phyloP scores from a whole-genome alignment of 1,284 basidiomycete genomes.

The Cystobasidiaceae sp. region DNA sequence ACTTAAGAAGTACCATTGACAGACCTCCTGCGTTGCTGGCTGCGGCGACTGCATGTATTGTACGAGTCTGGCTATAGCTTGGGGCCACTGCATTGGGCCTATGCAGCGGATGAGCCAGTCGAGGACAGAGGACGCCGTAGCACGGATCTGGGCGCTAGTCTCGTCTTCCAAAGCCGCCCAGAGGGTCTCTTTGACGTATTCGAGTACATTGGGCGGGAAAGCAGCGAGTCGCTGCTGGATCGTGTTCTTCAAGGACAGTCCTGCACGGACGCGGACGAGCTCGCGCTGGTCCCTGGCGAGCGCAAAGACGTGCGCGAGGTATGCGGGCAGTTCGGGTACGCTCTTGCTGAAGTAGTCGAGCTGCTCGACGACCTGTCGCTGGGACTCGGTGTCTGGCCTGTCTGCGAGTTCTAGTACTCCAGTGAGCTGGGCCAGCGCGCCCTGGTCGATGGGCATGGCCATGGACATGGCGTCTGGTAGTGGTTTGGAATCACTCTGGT shows the following conservation, averaged over 20 bases:
- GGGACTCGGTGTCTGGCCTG: slow-evolving; percentile 21
- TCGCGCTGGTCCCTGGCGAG: slow-evolving; percentile 73
- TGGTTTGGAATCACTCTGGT: no score
- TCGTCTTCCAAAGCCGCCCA: slow-evolving; percentile 73
- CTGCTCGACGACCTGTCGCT: slow-evolving; percentile 23
- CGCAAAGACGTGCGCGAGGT: slow-evolving; percentile 89
- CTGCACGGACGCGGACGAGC: slow-evolving; percentile 90
- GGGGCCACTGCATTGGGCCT: slow-evolving; percentile 76
- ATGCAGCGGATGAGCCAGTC: slow-evolving; percentile 75
- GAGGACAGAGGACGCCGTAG: slow-evolving; percentile 84
- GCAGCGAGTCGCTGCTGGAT: slow-evolving; percentile 55
- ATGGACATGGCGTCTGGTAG: no score
- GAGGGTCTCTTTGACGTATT: slow-evolving; percentile 76
- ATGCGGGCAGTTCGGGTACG: slow-evolving; percentile 88
- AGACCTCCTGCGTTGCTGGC: slow-evolving; percentile 74
- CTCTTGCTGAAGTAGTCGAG: slow-evolving; percentile 61
- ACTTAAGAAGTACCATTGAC: slow-evolving; percentile 44
- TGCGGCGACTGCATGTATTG: slow-evolving; percentile 67
- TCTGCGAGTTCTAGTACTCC: slow-evolving; percentile 18
- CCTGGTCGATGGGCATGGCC: slow-evolving; percentile 8
- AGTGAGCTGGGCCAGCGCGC: slow-evolving; percentile 14
- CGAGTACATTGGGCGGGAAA: slow-evolving; percentile 60
- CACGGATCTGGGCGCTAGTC: slow-evolving; percentile 73
- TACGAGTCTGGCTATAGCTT: slow-evolving; percentile 77
- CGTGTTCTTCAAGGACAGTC: slow-evolving; percentile 95